Evolutionary conservation across 2,329 filamentous ascomycete genomes (phyloP).

Genomic region (Xylariaceae sp.): DNA sequence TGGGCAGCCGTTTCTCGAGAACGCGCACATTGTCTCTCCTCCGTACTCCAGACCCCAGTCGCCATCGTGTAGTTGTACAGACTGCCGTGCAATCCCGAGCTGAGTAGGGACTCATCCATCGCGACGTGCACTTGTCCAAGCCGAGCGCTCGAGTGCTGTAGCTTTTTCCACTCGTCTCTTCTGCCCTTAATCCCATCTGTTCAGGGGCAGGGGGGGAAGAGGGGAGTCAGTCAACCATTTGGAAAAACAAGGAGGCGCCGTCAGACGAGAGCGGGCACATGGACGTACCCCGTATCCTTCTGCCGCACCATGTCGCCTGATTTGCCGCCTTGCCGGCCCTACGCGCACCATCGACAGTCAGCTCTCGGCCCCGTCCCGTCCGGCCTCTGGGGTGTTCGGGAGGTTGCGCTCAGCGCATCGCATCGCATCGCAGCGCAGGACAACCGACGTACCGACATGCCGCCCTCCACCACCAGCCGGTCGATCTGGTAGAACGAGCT

Average conservation of each 20-base stretch:
- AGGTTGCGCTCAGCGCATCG: no score
- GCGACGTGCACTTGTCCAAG: no score
- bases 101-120: no score
- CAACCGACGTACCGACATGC: conserved; percentile 58
- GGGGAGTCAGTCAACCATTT: neutral
- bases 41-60: no score
- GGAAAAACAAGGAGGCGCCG: conserved; percentile 1
- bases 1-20: no score
- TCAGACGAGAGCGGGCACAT: neutral
- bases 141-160: no score
- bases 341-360: conserved; percentile 4
- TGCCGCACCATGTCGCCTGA: conserved; percentile 63
- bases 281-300: conserved; percentile 72
- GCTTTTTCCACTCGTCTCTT: neutral
- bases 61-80: no score
- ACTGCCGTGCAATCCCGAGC: no score
- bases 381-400: no score
- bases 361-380: no score
- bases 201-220: neutral
- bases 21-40: no score
- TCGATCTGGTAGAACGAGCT: conserved; percentile 94
- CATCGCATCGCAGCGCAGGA: no score
- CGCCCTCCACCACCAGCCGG: conserved; percentile 83
- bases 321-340: conserved; percentile 65
- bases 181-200: conserved; percentile 1